Conservation (phyloP, 1,284 basidiomycete species). For the Rhodotorula glutinis region DNA sequence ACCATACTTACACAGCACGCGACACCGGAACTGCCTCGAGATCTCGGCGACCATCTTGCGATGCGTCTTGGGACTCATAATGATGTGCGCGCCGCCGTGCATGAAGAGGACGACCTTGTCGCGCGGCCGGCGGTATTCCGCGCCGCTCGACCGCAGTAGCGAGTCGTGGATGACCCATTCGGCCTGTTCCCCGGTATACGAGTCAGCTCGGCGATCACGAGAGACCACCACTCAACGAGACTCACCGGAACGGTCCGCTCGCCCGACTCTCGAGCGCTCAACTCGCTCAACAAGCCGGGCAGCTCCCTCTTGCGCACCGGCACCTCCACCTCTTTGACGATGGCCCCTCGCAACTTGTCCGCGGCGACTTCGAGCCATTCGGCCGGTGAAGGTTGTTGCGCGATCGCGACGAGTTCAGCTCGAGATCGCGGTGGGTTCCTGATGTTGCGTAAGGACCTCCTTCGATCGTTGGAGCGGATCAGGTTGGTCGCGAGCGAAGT, state of each 20-base stretch:
- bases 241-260: neutral
- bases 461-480: neutral
- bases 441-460: neutral
- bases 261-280: neutral
- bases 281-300: neutral
- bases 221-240: too few species aligned
- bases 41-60: constrained; percentile 13
- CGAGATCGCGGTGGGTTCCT: neutral
- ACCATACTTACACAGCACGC: constrained; percentile 4
- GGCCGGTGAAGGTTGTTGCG: neutral
- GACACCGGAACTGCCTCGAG: constrained; percentile 12
- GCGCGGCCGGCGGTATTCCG: too few species aligned
- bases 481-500: constrained; percentile 4
- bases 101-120: constrained; percentile 29
- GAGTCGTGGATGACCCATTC: too few species aligned
- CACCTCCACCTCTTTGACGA: neutral
- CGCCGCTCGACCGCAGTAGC: neutral
- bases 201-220: too few species aligned
- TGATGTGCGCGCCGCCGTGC: constrained; percentile 35
- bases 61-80: constrained; percentile 14
- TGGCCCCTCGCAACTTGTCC: constrained; percentile 1
- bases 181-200: too few species aligned
- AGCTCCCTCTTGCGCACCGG: neutral
- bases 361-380: neutral
- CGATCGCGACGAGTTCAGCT: neutral